Base-by-base conservation (phyloP, 225 moss, liverwort and hornwort species). In the Straminergon stramineum region DNA sequence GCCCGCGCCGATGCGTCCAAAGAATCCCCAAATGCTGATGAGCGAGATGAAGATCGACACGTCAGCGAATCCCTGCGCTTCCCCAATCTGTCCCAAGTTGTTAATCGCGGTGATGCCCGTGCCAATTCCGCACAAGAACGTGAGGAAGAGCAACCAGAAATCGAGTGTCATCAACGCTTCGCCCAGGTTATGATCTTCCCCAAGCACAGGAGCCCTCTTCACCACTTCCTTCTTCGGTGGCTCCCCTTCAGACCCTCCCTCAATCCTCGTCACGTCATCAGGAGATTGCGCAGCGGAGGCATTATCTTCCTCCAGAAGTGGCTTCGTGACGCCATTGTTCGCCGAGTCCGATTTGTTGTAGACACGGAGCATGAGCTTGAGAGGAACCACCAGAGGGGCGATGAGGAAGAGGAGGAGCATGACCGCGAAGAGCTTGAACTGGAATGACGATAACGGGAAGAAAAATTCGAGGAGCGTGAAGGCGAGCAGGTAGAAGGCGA, bases 81-180 rank as follows among this genome's bases (percentile, higher is more conserved):
- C 94, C 13, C 98, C 98, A 70, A 99, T 99, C 90, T 99, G 98
- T 17, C 97, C 98, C 84, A 99, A 85, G 86, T 99, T 99, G 92
- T 99, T 99, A 86, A 97, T 95, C 39, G 96, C 96, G 26, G 98
- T 96, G 81, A 99, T 97, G 81, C 98, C 97, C 10, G 96, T 97
- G 88, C 98, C 98, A 57, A 97, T 95, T 62, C 95, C 97, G 78
- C 95, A 94, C 80, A 97, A 39, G 79, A 98, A 98, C 22, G 95
- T 93, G 79, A 96, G 23, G 52, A 97, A 98, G 10, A 98, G 93
- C 81, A 96, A 73, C 98, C 98, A 98, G 81, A 98, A 98, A 63
- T 98, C 98, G 9, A 94, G 0, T 2, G 96, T 94, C 82, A 90
- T 22, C 35, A 98, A 1, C 15, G 96, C 94, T 85, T 96, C 94